Percentiles rank a stretch among this genome's conserved stretches.
Evolutionary conservation across 2,329 filamentous ascomycete species (phyloP).

Genomic region (Aspergillus tubingensis): DNA sequence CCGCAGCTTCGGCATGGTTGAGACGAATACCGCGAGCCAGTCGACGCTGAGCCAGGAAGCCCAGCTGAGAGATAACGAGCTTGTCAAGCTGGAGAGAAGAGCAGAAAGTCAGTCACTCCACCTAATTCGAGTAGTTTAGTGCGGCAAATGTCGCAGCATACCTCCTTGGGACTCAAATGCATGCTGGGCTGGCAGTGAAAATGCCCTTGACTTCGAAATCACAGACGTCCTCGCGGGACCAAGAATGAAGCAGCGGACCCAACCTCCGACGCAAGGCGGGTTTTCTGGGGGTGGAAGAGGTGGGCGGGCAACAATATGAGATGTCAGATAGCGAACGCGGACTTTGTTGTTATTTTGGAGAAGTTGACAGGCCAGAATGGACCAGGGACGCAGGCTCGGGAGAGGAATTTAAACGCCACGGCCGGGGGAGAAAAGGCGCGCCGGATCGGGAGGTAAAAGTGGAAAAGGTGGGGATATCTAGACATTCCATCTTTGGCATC

Average conservation of each 20-base stretch:
- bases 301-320: neutral
- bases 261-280: no score
- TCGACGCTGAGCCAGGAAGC: constrained; percentile 80
- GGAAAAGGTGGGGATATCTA: neutral
- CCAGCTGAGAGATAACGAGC: constrained; percentile 87
- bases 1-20: constrained; percentile 86
- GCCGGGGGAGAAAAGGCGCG: neutral
- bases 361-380: neutral
- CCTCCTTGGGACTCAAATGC: constrained; percentile 52
- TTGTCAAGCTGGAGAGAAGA: constrained; percentile 74
- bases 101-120: constrained; percentile 2
- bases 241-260: no score
- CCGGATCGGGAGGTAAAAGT: neutral
- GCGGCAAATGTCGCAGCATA: constrained; percentile 18
- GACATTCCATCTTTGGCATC: neutral
- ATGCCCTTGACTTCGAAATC: neutral
- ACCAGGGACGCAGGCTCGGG: neutral
- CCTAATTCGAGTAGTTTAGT: neutral
- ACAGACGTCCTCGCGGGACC: neutral
- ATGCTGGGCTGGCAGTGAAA: constrained; percentile 31
- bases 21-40: constrained; percentile 84
- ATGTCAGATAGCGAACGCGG: neutral
- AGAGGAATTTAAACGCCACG: constrained; percentile 1
- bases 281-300: no score
- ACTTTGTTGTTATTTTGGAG: neutral